A percentile compares a stretch with the other conserved stretches of the same genome.
Conservation (phyloP, 495 filamentous ascomycete species). For the Talaromyces thailandensis region DNA sequence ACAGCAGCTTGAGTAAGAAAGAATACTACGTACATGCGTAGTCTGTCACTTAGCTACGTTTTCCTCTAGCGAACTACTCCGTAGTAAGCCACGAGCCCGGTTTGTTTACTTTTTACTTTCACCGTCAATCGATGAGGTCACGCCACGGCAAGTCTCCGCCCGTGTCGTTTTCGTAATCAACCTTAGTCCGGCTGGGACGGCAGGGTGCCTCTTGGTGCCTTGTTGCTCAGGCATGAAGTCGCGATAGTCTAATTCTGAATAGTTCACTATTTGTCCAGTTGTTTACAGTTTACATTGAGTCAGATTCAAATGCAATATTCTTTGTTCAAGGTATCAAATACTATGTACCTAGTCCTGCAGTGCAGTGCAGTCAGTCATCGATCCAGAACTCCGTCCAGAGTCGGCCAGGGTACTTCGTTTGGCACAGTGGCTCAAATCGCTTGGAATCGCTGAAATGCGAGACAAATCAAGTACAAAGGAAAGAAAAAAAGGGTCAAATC, state of each 20-base stretch:
- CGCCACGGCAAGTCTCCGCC: not conserved
- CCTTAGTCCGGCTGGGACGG: not conserved
- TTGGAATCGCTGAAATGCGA: constrained; percentile 17
- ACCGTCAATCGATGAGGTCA: not conserved
- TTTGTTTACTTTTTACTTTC: not conserved
- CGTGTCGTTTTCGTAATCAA: not conserved
- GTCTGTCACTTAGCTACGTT: too few species aligned
- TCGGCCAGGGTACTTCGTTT: not conserved
- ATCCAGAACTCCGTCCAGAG: not conserved
- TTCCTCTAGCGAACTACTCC: too few species aligned
- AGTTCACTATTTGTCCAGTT: not conserved
- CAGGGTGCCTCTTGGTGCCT: not conserved
- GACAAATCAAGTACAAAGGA: constrained; percentile 10
- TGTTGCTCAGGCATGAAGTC: not conserved
- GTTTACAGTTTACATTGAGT: not conserved
- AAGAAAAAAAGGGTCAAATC: constrained; percentile 16
- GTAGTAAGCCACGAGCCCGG: not conserved
- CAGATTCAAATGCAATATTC: not conserved
- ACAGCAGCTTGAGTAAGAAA: not conserved
- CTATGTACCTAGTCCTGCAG: constrained; percentile 2
- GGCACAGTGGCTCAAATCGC: constrained; percentile 1
- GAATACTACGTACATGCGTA: not conserved
- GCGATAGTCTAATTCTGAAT: not conserved
- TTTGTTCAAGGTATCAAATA: constrained; percentile 5
- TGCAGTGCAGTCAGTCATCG: not conserved